These are phyloP conservation scores for Quercus engelmannii DNA, from an alignment of 306 rosid genomes.

Conservation along the genomic window DNA sequence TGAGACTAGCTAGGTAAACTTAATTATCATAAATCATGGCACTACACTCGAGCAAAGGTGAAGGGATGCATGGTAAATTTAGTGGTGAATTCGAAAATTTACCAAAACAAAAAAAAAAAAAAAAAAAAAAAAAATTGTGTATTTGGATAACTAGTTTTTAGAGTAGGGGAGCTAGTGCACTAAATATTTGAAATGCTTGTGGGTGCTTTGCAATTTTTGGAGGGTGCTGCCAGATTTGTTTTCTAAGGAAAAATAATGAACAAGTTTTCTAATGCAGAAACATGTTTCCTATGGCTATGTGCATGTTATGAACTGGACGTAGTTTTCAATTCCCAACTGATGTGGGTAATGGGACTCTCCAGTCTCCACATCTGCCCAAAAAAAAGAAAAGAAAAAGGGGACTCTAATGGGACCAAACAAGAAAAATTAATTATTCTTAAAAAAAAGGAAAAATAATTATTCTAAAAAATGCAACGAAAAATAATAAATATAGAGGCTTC, in stretches of 20 bases:
- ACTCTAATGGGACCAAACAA: too few species aligned
- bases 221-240: background rate
- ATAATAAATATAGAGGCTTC: too few species aligned
- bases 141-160: background rate
- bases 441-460: too few species aligned
- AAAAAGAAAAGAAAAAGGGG: too few species aligned
- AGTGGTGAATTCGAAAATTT: background rate
- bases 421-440: too few species aligned
- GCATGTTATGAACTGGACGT: background rate
- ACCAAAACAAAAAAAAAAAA: too few species aligned
- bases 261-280: background rate
- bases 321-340: too few species aligned
- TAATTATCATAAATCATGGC: background rate
- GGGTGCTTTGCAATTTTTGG: background rate
- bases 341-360: too few species aligned
- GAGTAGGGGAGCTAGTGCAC: background rate
- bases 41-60: background rate
- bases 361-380: too few species aligned
- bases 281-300: background rate
- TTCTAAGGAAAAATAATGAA: background rate
- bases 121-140: too few species aligned
- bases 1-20: background rate
- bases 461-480: too few species aligned
- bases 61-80: background rate
- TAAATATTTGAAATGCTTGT: background rate